These are phyloP conservation scores for Erodium trifolium DNA, from an alignment of 441 rosid genomes.

Conservation along the genomic window DNA sequence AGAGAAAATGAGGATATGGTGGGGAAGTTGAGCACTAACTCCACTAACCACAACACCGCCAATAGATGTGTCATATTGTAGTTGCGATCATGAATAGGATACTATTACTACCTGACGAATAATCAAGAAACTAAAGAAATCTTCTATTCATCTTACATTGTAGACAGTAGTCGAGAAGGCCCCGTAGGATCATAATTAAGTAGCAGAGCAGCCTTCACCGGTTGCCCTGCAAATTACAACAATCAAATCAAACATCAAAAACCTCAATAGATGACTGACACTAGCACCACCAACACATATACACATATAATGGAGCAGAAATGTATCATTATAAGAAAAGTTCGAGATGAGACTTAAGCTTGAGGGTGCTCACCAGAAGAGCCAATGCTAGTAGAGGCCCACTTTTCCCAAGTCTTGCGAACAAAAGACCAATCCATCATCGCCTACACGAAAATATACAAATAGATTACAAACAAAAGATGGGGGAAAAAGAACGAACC, in stretches of 20 bases:
- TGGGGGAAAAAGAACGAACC: not conserved
- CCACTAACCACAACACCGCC: not conserved
- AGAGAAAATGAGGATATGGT: not conserved
- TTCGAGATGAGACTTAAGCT: not conserved
- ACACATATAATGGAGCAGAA: not conserved
- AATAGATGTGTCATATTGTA: not conserved
- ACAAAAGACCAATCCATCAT: constrained; percentile 47
- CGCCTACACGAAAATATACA: not conserved
- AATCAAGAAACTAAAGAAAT: not conserved
- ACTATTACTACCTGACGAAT: too few species aligned
- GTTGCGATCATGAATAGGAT: not conserved
- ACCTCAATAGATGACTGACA: not conserved
- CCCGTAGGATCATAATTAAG: constrained; percentile 62
- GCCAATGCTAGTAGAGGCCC: constrained; percentile 55
- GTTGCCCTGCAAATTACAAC: constrained; percentile 35
- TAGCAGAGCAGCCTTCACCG: constrained; percentile 63
- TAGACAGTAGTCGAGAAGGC: constrained; percentile 76
- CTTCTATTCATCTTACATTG: constrained; percentile 38
- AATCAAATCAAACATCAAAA: constrained; percentile 7
- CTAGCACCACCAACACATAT: not conserved
- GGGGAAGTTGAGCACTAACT: not conserved
- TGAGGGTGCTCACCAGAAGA: constrained; percentile 35
- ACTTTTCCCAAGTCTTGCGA: constrained; percentile 68
- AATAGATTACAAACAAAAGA: not conserved
- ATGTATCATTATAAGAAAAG: not conserved